Evolutionary conservation across 2,329 filamentous ascomycete genomes (phyloP), one percentile per base, ranked within the genome.

Genomic region (Aureobasidium sp.): DNA sequence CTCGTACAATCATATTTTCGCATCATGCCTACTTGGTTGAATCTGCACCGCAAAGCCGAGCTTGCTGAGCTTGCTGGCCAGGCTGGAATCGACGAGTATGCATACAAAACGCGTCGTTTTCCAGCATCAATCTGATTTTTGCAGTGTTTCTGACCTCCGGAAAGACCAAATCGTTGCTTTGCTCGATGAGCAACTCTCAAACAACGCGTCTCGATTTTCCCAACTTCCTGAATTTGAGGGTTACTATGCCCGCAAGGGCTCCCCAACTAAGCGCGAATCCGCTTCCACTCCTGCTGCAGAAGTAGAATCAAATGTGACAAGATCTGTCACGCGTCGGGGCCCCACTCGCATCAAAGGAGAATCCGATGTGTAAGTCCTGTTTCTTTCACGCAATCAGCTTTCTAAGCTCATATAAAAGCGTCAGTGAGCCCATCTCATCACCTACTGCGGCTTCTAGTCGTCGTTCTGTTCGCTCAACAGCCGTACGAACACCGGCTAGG

Each of bases 31-130:
- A 80, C 82, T 62, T 95, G 86, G 81, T 78, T 95, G 67, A 80
- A 84, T 70, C 79, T 79, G 68, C 86, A 93, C 78, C 85, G 86
- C 74, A 95, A 95, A 78, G 78, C 77, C 62, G 88, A 91, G 59
- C 79, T 95, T 54, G 70, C 81, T 62, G 84, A 87, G 58, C 76
- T 94, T 57, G 88, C 88, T 56, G 80, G 87, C 60, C 72, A 77
- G 41, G 78, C 86, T 57, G 85, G 85, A 55, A 74, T 91, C 52
- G 77, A 80, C 66, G 79, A 86, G 89, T 94, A 81, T 65, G 83
- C 79, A 57, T 25, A 27, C 25, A 17, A 19, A 45, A 47, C 37
- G 48, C 37, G 42, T 38, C 21, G 2, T 16, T 40, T 32, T 25
- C 5, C 17, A 24, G 21, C 51, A 45, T 11, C 6, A 14, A 30